phyloP scores from a whole-genome alignment of 352 stramenopile species.

The Globisporangium echinulatum region DNA sequence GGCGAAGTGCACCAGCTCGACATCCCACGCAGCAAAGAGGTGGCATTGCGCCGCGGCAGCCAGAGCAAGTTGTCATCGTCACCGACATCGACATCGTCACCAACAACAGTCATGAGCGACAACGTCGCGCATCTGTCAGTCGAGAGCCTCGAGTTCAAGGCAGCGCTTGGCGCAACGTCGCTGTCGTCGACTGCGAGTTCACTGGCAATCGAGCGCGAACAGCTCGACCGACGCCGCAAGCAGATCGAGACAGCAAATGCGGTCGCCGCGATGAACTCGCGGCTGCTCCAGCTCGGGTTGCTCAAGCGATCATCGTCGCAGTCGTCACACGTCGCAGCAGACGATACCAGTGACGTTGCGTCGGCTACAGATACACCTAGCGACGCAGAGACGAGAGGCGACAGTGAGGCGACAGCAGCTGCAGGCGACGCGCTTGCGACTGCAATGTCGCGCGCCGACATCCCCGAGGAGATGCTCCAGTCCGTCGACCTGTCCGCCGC shows the following conservation, averaged over 20 bases:
- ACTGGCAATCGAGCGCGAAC: conserved; percentile 58
- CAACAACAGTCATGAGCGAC: conserved; percentile 3
- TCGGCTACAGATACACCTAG: no score
- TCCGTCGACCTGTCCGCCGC: conserved; percentile 24
- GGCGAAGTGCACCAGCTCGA: conserved; percentile 12
- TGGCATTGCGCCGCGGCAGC: neutral
- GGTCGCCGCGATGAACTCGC: conserved; percentile 67
- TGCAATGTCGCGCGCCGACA: conserved; percentile 12
- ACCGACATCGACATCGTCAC: no score
- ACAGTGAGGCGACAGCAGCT: neutral
- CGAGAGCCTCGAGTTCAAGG: conserved; percentile 13
- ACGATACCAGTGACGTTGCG: no score
- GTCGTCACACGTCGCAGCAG: no score
- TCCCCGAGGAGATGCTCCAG: conserved; percentile 41
- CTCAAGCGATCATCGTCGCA: conserved; percentile 16
- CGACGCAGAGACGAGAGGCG: neutral
- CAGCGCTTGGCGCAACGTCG: neutral
- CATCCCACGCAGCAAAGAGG: conserved; percentile 8
- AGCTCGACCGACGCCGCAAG: conserved; percentile 62
- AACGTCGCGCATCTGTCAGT: conserved; percentile 30
- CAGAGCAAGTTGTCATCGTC: neutral
- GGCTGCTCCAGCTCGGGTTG: conserved; percentile 54
- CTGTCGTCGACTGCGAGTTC: conserved; percentile 18
- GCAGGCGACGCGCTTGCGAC: neutral
- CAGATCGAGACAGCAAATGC: conserved; percentile 71